Evolutionary conservation across 2,329 filamentous ascomycete genomes (phyloP).

Genomic region (Macrophomina phaseolina): DNA sequence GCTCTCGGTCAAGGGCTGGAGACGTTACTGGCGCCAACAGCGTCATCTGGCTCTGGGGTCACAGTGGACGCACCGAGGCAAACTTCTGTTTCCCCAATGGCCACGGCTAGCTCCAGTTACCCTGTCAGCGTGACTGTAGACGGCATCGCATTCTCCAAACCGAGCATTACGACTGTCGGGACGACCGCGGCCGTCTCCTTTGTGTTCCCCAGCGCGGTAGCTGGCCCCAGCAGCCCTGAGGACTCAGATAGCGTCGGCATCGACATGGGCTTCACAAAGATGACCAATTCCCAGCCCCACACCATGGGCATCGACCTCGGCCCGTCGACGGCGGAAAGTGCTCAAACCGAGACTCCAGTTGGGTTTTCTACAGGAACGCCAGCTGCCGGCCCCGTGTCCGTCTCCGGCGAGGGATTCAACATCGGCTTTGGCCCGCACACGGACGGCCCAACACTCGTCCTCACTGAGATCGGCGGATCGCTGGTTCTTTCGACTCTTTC

Average conservation of each 20-base stretch:
- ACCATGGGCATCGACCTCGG: slow-evolving; percentile 10
- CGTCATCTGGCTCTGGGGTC: not conserved
- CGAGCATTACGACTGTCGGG: not conserved
- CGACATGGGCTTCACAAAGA: slow-evolving; percentile 9
- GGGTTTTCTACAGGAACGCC: not conserved
- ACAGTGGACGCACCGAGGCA: not conserved
- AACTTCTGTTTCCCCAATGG: not conserved
- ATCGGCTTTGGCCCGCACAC: not conserved
- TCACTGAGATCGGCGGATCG: not conserved
- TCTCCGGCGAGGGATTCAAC: not conserved
- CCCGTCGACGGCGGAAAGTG: not conserved
- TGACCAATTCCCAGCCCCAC: not conserved
- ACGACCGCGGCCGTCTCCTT: not conserved
- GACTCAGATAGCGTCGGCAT: not conserved
- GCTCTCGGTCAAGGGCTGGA: not conserved
- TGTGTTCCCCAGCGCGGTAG: not conserved
- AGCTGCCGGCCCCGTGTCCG: not conserved
- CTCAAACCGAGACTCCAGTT: not conserved
- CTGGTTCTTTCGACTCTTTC: not conserved
- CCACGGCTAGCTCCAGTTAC: not conserved
- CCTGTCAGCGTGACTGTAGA: not conserved
- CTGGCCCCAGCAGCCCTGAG: not conserved
- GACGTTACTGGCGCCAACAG: not conserved
- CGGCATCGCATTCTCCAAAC: not conserved
- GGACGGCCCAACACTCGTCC: not conserved